Base-by-base conservation (phyloP, 2,329 filamentous ascomycete genomes). In the Cucurbitaria berberidis region DNA sequence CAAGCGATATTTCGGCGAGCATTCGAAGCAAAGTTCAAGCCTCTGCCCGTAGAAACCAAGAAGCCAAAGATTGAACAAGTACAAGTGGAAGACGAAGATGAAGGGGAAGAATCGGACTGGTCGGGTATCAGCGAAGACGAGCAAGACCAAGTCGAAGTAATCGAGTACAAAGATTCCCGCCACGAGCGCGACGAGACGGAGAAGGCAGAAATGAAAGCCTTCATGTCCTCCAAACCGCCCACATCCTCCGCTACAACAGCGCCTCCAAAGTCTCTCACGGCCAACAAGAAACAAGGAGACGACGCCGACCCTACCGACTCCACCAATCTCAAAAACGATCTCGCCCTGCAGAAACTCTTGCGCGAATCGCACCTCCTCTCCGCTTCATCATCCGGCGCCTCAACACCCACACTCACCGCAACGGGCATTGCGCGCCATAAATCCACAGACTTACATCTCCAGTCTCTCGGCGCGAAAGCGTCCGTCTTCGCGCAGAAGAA, bases 21-120 rank as follows among this genome's bases (percentile, higher is more conserved):
- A 71, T 98, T 98, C 70, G 95, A 97, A 76, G 85, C 90, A 24
- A 87, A 89, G 70, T 98, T 97, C 78, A 85, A 86, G 70, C 91
- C 93, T 8, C 74, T 96, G 34, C 80, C 80, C 10, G 54, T 63
- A 15, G 67, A 68, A 35, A 72, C 75, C 3, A 68, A 74, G 49
- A 70, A 57, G 54, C 45, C 51, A 19, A 67, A 64, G 43, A 32
- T 57, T 2, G 68, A 74, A 15, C 53, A 65, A 11, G 55, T 65
- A 4, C 63, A 64, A 7, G 66, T 73, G 27, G 49, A 62, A 8
- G 64, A 73, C 0, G 64, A 62, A 9, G 66, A 73, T 16, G 60
- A 68, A 1, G 64, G 73, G 0, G 69, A 74, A 1, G 78, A 74
- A 6, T 81, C 80, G 5, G 85, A 85, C 51, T 91, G 87, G 86